Evolutionary conservation across 345 rosid genomes (phyloP).

Genomic region (Hypericum perforatum): DNA sequence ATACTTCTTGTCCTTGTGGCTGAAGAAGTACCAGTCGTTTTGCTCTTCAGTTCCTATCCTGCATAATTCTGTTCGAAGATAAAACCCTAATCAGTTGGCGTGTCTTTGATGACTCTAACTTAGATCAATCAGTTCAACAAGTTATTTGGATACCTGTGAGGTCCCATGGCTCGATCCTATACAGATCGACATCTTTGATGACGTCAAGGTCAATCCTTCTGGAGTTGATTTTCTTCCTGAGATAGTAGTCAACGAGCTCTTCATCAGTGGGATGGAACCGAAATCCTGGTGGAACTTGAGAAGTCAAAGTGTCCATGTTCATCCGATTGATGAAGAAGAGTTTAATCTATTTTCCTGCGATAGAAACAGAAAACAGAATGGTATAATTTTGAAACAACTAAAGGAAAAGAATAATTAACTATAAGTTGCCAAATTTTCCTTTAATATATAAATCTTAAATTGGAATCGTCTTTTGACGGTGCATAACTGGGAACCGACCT

Average conservation of each 20-base stretch:
- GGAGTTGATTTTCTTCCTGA: constrained; percentile 20
- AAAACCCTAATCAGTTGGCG: not conserved
- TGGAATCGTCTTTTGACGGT: too few relatives aligned
- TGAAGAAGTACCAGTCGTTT: constrained; percentile 30
- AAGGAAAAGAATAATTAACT: not conserved
- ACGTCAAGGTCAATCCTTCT: constrained; percentile 29
- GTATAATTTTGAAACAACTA: not conserved
- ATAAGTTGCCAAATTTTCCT: too few relatives aligned
- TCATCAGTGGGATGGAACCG: constrained; percentile 33
- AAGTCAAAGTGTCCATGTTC: constrained; percentile 6
- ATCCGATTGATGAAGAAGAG: constrained; percentile 8
- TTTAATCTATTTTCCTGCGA: constrained; percentile 13
- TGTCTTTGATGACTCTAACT: too few relatives aligned
- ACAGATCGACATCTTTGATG: constrained; percentile 28
- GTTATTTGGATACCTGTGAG: constrained; percentile 18
- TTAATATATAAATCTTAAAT: too few relatives aligned
- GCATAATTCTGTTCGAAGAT: constrained; percentile 15
- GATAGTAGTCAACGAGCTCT: constrained; percentile 29
- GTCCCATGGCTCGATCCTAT: constrained; percentile 33
- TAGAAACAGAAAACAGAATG: constrained; percentile 6
- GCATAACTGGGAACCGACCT: too few relatives aligned
- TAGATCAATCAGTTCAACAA: not conserved
- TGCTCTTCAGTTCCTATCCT: constrained; percentile 20
- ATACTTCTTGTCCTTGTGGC: constrained; percentile 34
- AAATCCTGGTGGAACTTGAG: constrained; percentile 29